phyloP scores from a whole-genome alignment of 176 grass and related monocot species.

The Oryza glumipatula region DNA sequence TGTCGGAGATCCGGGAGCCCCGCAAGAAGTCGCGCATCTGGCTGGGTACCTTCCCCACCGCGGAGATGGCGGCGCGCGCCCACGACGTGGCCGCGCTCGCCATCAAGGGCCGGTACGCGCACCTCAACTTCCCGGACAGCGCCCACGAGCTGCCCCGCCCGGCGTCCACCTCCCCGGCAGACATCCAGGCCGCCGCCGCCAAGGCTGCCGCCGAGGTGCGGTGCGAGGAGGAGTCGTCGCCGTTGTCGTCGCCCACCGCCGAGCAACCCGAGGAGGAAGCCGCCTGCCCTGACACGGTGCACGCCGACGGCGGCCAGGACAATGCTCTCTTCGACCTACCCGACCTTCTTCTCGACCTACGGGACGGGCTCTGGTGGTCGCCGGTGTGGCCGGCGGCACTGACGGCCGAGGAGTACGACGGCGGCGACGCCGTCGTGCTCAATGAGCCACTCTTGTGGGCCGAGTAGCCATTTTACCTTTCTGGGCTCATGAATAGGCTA shows the following conservation, averaged over 20 bases:
- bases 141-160: slow-evolving; percentile 60
- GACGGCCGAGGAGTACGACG: slow-evolving; percentile 54
- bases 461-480: slow-evolving; percentile 42
- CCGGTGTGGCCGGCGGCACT: slow-evolving; percentile 39
- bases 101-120: slow-evolving; percentile 76
- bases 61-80: slow-evolving; percentile 92
- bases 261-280: not conserved
- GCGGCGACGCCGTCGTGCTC: slow-evolving; percentile 38
- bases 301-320: slow-evolving; percentile 6
- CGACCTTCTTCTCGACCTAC: slow-evolving; percentile 60
- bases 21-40: slow-evolving; percentile 95
- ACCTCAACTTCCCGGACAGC: slow-evolving; percentile 85
- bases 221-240: slow-evolving; percentile 19
- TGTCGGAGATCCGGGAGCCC: slow-evolving; percentile 93
- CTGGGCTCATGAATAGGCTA: not conserved
- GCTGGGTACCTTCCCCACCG: slow-evolving; percentile 85
- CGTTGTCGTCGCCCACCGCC: not conserved
- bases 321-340: slow-evolving; percentile 59
- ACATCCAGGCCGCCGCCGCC: slow-evolving; percentile 64
- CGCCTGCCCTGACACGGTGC: not conserved
- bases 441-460: slow-evolving; percentile 49
- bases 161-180: slow-evolving; percentile 45
- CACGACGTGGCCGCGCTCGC: slow-evolving; percentile 90
- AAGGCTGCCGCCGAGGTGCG: slow-evolving; percentile 19
- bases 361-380: slow-evolving; percentile 56